Conservation (phyloP, 2,329 filamentous ascomycete species). For the Scedosporium boydii region DNA sequence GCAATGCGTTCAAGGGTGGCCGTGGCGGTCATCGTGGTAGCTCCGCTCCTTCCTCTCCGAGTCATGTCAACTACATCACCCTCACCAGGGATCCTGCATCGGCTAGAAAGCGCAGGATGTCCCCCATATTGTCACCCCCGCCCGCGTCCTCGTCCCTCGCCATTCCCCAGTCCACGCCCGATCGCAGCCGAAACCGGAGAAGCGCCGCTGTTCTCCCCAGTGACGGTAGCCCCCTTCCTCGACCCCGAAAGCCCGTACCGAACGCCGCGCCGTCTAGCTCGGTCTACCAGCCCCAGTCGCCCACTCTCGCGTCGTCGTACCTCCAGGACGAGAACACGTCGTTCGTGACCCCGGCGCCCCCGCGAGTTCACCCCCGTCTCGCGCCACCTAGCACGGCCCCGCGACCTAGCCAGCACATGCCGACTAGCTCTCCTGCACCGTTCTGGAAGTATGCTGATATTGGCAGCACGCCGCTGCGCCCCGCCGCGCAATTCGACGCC, state of each 20-base stretch:
- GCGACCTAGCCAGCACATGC: constrained; percentile 75
- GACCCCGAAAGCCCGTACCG: constrained; percentile 38
- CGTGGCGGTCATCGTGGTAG: constrained; percentile 57
- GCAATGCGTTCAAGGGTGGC: constrained; percentile 55
- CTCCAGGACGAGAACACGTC: constrained; percentile 50
- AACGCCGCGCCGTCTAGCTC: constrained; percentile 33
- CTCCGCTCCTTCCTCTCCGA: constrained; percentile 61
- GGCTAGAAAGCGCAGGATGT: constrained; percentile 46
- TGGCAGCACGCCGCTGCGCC: constrained; percentile 58
- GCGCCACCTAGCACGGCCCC: constrained; percentile 74
- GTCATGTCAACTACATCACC: constrained; percentile 50
- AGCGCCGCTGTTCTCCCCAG: constrained; percentile 27
- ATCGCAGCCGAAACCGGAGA: constrained; percentile 23
- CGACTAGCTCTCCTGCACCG: constrained; percentile 73
- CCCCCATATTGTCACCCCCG: constrained; percentile 45
- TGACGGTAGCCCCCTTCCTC: constrained; percentile 55
- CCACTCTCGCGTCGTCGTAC: constrained; percentile 52
- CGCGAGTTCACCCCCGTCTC: constrained; percentile 62
- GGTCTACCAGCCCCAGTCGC: constrained; percentile 44
- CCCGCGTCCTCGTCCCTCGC: constrained; percentile 38
- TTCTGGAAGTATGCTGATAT: constrained; percentile 84
- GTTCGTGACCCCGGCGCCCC: constrained; percentile 64
- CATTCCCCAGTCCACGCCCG: constrained; percentile 46
- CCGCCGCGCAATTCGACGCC: constrained; percentile 39
- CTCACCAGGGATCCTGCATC: constrained; percentile 42